Conservation (phyloP, 2,329 filamentous ascomycete genomes). For the Pseudogymnoascus pannorum region DNA sequence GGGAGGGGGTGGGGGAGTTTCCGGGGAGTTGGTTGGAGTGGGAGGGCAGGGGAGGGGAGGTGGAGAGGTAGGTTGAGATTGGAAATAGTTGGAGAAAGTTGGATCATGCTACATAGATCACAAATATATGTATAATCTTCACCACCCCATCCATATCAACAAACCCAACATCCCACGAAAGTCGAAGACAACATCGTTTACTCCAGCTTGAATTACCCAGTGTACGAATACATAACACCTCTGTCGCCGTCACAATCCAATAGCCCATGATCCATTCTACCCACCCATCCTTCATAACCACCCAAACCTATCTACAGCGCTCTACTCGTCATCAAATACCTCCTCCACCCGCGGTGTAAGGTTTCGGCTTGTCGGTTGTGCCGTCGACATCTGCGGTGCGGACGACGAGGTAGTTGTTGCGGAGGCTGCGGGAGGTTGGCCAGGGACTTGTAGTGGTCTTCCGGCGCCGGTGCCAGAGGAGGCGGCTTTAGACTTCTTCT, state of each 20-base stretch:
- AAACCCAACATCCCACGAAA: background rate
- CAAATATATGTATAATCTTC: background rate
- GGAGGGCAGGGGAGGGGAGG: constrained; percentile 61
- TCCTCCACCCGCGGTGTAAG: constrained; percentile 40
- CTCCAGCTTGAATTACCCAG: background rate
- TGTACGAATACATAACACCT: background rate
- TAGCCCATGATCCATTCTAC: background rate
- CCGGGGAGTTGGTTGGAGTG: constrained; percentile 77
- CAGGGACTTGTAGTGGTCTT: constrained; percentile 22
- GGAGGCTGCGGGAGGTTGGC: constrained; percentile 28
- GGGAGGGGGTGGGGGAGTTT: constrained; percentile 63
- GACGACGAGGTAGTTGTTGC: constrained; percentile 31
- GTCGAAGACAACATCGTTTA: background rate
- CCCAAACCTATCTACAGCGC: background rate
- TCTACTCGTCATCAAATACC: constrained; percentile 27
- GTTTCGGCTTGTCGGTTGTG: constrained; percentile 32
- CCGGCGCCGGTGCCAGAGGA: constrained; percentile 23
- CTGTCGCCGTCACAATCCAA: background rate
- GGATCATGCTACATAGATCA: background rate
- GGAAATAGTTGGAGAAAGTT: background rate
- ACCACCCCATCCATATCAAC: background rate
- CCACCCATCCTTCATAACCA: background rate
- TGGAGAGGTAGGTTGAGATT: constrained; percentile 32
- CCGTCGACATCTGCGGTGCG: constrained; percentile 30
- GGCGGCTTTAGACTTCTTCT: constrained; percentile 28